These are phyloP conservation scores for Lumnitzera littorea DNA, from an alignment of 345 rosid species.

Conservation along the genomic window DNA sequence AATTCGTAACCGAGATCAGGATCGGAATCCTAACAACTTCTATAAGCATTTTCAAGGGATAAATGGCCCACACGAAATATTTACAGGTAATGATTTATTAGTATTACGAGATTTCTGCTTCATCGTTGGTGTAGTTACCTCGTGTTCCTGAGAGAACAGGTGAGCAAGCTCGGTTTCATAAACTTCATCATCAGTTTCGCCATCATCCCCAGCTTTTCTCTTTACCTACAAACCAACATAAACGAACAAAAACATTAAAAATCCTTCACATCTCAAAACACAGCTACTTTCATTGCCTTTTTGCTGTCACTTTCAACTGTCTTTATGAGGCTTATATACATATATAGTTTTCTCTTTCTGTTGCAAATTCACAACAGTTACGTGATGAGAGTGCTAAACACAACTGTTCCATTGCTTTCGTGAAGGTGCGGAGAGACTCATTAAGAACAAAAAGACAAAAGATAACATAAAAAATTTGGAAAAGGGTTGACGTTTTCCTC, in stretches of 20 bases:
- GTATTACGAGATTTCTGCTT: not conserved
- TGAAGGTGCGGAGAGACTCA: constrained; percentile 13
- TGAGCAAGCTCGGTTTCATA: constrained; percentile 77
- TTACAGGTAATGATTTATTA: too few relatives aligned
- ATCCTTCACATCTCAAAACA: too few relatives aligned
- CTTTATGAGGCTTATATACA: not conserved
- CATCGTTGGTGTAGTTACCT: constrained; percentile 32
- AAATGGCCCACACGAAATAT: too few relatives aligned
- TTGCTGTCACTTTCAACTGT: not conserved
- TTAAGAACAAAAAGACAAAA: too few relatives aligned
- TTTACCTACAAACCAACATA: constrained; percentile 35
- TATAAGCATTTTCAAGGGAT: too few relatives aligned
- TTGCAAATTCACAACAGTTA: constrained; percentile 45
- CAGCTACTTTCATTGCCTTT: not conserved
- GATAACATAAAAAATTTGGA: too few relatives aligned
- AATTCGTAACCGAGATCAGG: too few relatives aligned
- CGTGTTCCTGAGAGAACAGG: constrained; percentile 79
- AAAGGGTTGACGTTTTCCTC: too few relatives aligned
- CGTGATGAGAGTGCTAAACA: constrained; percentile 34
- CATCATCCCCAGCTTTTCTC: constrained; percentile 42
- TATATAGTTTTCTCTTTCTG: not conserved
- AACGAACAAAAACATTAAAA: too few relatives aligned
- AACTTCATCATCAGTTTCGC: constrained; percentile 40
- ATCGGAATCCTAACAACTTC: too few relatives aligned
- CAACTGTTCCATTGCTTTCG: constrained; percentile 42